Evolutionary conservation across 2,329 filamentous ascomycete species (phyloP), one percentile per base, ranked within the genome.

Genomic region (Paracoccidioides lutzii): DNA sequence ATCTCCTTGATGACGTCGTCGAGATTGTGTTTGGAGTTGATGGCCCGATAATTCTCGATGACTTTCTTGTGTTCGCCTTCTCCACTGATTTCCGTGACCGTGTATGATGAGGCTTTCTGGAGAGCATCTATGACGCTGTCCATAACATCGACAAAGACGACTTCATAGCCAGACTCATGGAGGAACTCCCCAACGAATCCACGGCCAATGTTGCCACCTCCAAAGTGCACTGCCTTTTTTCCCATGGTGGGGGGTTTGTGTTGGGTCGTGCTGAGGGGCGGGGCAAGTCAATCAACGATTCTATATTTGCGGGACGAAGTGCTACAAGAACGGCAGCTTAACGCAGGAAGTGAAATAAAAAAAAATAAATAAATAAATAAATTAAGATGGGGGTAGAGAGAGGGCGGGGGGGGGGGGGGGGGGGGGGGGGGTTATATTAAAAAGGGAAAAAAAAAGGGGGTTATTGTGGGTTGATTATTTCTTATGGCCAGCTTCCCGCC

Each of bases 111-210:
- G 51, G 81, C 80, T 22, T 78, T 74, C 69, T 97, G 89, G 63
- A 98, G 81, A 54, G 80, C 74, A 65, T 91, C 78, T 70, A 97
- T 93, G 60, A 96, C 77, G 59, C 75, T 75, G 69, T 91, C 89
- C 75, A 90, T 84, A 62, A 98, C 90, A 78, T 98, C 93, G 64
- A 94, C 85, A 68, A 98, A 97, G 76, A 97, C 79, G 66, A 98
- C 91, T 69, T 96, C 88, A 71, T 90, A 98, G 69, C 88, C 90
- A 10, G 90, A 93, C 73, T 94, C 86, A 78, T 95, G 88, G 43
- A 97, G 82, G 76, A 96, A 93, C 74, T 89, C 89, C 66, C 86
- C 88, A 55, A 93, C 88, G 64, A 93, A 93, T 71, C 88, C 87
- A 71, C 86, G 85, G 72, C 85, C 88, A 68, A 93, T 91, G 73